Evolutionary conservation across 768 basidiomycete genomes (phyloP).

Genomic region (Lenzites betulinus): DNA sequence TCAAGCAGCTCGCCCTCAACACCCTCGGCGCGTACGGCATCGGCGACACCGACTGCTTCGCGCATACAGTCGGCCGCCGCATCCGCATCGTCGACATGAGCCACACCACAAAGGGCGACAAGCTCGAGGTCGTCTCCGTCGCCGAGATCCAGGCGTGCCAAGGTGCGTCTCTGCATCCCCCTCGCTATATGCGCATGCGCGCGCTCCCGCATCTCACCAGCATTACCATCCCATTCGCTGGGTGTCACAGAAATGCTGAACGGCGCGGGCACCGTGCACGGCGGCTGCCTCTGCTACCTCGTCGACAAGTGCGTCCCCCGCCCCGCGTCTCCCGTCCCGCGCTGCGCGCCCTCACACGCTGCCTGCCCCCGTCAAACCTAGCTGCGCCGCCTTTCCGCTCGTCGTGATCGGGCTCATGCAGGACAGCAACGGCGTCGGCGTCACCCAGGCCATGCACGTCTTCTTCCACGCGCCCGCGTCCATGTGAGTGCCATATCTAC

Average conservation of each 20-base stretch:
- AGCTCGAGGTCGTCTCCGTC: slow-evolving; percentile 60
- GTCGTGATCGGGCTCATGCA: slow-evolving; percentile 64
- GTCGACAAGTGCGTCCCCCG: slow-evolving; percentile 64
- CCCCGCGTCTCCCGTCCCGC: no score
- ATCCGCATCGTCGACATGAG: slow-evolving; percentile 64
- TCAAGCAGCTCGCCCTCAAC: slow-evolving; percentile 69
- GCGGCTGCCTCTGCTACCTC: slow-evolving; percentile 73
- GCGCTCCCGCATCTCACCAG: no score
- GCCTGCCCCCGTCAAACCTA: slow-evolving; percentile 24
- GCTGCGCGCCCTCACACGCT: background rate
- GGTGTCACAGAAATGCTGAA: slow-evolving; percentile 63
- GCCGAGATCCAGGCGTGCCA: slow-evolving; percentile 66
- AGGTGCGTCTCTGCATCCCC: slow-evolving; percentile 44
- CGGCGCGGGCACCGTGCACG: slow-evolving; percentile 74
- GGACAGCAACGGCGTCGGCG: slow-evolving; percentile 69
- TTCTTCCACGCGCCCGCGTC: slow-evolving; percentile 70
- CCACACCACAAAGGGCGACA: slow-evolving; percentile 45
- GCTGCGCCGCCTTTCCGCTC: slow-evolving; percentile 68
- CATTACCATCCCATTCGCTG: no score
- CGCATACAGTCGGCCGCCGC: slow-evolving; percentile 57
- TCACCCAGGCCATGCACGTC: slow-evolving; percentile 71
- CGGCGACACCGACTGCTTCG: slow-evolving; percentile 62
- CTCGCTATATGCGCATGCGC: background rate
- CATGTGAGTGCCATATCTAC: slow-evolving; percentile 45
- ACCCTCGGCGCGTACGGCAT: slow-evolving; percentile 73